Base-by-base conservation (phyloP, 805 yeast species). In the Isabelozyma pseudorhagii region DNA sequence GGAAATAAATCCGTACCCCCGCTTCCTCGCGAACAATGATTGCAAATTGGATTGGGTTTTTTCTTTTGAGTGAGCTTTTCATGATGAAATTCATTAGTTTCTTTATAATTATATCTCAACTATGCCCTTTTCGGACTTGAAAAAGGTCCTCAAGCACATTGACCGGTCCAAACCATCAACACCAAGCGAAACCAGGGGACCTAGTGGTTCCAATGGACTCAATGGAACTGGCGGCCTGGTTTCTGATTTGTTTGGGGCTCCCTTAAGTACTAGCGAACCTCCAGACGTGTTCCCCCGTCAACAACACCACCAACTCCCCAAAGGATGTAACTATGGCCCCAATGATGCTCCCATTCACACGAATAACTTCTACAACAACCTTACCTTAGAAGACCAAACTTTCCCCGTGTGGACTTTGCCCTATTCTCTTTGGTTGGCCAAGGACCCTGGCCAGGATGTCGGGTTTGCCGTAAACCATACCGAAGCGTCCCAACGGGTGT, bases 401-500 rank as follows among this genome's bases (percentile, higher is more conserved):
- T 72, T 80, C 49, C 89, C 93, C 0, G 78, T 83, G 0, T 89
- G 92, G 91, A 82, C 93, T 0, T 90, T 86, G 56, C 96, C 96
- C 1, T 88, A 87, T 60, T 81, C 89, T 29, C 68, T 87, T 5
- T 88, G 92, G 93, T 74, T 74, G 53, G 71, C 84, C 8, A 80
- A 72, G 48, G 77, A 71, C 40, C 69, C 68, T 2, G 64, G 60
- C 5, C 69, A 69, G 44, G 82, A 77, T 47, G 69, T 67, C 31
- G 96, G 96, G 2, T 61, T 88, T 46, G 91, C 89, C 1, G 71
- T 86, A 44, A 78, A 87, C 28, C 90, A 89, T 57, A 80, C 85
- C 0, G 72, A 74, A 3, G 74, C 76, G 2, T 57, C 71, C 5
- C 89, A 87, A 55, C 67, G 80, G 51, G 96, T 87, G 1, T 85